Evolutionary conservation across 768 basidiomycete genomes (phyloP), one percentile per base, ranked within the genome.

Genomic region (Rubroboletus pulcherrimus): DNA sequence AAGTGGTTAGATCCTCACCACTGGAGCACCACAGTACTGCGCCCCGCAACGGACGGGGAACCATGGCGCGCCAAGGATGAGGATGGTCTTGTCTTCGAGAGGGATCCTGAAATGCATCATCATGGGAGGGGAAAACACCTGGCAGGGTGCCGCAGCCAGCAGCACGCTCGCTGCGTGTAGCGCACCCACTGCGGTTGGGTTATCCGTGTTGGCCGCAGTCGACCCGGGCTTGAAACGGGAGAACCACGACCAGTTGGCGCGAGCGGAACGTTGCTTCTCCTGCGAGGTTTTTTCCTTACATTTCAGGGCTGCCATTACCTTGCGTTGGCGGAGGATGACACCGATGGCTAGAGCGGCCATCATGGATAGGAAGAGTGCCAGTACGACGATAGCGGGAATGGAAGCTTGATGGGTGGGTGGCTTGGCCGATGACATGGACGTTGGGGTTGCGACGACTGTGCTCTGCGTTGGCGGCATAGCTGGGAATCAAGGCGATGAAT

Each of bases 131-230:
- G 60, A 52, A 26, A 68, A 58, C 5, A 55, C 34, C 34, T 65
- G 66, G 39, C 49, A 65, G 26, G 62, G 62, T 21, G 69, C 65
- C 40, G 62, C 67, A 53, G 69, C 69, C 15, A 69, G 56, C 4
- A 68, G 41, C 2, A 61, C 52, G 46, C 59, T 58, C 37, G 65
- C 35, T 19, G 65, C 59, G 41, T 68, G 69, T 3, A 65, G 58
- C 26, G 64, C 62, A 15, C 57, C 57, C n/a, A 68, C 59, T 47
- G 56, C 50, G 47, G 69, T 59, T 11, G 49, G 44, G 45, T 35
- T 3, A n/a, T 53, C 40, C 35, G 34, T 31, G 48, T 24, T 8
- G 15, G n/a, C 29, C 45, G 48, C 50, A 31, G 48, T 43, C 26
- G 7, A 17, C 6, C 19, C 26, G 19, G 33, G 14, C n/a, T 41